phyloP scores from a whole-genome alignment of 2,329 filamentous ascomycete genomes.

The Phaeoacremonium minimum region DNA sequence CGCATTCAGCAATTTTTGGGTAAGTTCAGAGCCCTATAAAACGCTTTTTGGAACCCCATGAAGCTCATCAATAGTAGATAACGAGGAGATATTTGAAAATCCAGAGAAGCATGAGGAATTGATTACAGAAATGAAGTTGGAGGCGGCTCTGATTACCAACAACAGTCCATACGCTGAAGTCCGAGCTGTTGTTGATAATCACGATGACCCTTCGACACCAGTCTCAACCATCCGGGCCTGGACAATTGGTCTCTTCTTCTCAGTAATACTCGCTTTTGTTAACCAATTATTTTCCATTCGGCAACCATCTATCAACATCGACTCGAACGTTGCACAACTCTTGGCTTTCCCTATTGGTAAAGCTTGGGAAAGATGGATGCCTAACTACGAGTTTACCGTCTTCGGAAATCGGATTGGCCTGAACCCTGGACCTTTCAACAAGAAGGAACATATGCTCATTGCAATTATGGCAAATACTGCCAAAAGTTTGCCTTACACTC shows the following conservation, averaged over 20 bases:
- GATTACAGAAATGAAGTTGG: slow-evolving; percentile 50
- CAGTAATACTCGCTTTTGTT: slow-evolving; percentile 41
- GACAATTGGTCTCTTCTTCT: slow-evolving; percentile 50
- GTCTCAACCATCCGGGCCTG: slow-evolving; percentile 52
- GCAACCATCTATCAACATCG: slow-evolving; percentile 48
- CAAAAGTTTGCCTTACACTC: slow-evolving; percentile 40
- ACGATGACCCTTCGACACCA: slow-evolving; percentile 43
- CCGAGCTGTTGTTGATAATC: slow-evolving; percentile 52
- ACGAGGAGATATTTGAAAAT: slow-evolving; percentile 36
- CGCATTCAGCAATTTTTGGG: slow-evolving; percentile 34
- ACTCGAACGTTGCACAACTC: slow-evolving; percentile 53
- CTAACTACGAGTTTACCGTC: slow-evolving; percentile 15
- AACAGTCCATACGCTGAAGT: slow-evolving; percentile 56
- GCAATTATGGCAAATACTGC: slow-evolving; percentile 59
- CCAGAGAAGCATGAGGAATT: slow-evolving; percentile 42
- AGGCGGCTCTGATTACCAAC: slow-evolving; percentile 48
- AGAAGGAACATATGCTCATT: slow-evolving; percentile 57
- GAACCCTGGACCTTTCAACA: slow-evolving; percentile 53
- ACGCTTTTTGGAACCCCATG: too few species aligned
- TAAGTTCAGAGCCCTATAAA: too few species aligned
- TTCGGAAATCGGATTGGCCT: slow-evolving; percentile 41
- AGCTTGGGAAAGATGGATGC: slow-evolving; percentile 43
- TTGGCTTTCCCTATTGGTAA: slow-evolving; percentile 52
- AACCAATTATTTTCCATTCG: slow-evolving; percentile 58
- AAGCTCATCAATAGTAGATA: slow-evolving; percentile 24